Evolutionary conservation across 768 basidiomycete genomes (phyloP).

Genomic region (Leucocoprinus leucothites): DNA sequence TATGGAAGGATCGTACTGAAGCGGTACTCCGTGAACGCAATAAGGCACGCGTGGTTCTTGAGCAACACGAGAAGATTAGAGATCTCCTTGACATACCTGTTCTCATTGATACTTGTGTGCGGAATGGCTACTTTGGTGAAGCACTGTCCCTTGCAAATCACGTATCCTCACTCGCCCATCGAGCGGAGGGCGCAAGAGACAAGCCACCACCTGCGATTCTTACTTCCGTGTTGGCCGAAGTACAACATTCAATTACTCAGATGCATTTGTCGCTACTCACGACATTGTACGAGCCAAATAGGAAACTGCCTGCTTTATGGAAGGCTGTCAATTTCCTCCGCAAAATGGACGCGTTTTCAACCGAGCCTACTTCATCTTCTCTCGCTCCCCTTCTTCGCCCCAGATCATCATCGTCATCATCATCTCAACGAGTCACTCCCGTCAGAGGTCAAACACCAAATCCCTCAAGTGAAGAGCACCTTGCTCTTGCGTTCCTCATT

Average conservation of each 20-base stretch:
- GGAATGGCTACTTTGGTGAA: slow-evolving; percentile 90
- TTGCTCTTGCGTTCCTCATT: slow-evolving; percentile 83
- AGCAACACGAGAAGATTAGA: slow-evolving; percentile 90
- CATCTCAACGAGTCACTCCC: slow-evolving; percentile 22
- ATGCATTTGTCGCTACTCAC: slow-evolving; percentile 79
- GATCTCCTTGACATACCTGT: slow-evolving; percentile 90
- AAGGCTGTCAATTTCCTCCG: slow-evolving; percentile 87
- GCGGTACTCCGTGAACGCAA: slow-evolving; percentile 69
- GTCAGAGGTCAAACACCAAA: slow-evolving; percentile 17
- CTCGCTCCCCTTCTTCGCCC: neutral
- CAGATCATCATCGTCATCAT: slow-evolving; percentile 17
- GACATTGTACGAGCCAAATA: slow-evolving; percentile 75
- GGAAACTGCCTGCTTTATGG: slow-evolving; percentile 86
- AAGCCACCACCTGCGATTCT: slow-evolving; percentile 40
- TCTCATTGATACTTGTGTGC: slow-evolving; percentile 89
- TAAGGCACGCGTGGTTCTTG: slow-evolving; percentile 81
- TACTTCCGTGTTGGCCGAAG: slow-evolving; percentile 62
- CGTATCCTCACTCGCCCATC: slow-evolving; percentile 45
- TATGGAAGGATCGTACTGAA: slow-evolving; percentile 74
- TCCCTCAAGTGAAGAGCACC: slow-evolving; percentile 59
- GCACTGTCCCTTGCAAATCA: slow-evolving; percentile 84
- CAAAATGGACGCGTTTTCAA: slow-evolving; percentile 67
- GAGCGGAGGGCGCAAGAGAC: slow-evolving; percentile 21
- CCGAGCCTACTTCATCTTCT: slow-evolving; percentile 4
- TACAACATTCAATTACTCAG: slow-evolving; percentile 60